Base-by-base conservation (phyloP, 78 protist species). In the Cavenderia fasciculata region DNA sequence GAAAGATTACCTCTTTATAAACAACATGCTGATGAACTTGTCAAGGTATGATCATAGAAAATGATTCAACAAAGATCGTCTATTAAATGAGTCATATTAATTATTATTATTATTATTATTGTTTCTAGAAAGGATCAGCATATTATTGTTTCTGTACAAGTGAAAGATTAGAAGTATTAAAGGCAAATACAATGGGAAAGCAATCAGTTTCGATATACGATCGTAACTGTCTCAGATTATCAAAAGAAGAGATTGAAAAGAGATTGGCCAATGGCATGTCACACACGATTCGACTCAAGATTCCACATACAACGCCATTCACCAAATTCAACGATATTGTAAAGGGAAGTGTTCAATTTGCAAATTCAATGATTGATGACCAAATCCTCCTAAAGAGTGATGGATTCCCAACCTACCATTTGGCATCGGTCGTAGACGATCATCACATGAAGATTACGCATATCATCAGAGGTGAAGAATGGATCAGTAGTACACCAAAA, bases 381-480 rank as follows among this genome's bases (percentile, higher is more conserved):
- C 94, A 93, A 65, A 62, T 96, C 10, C 74, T 96, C 21, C 23
- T 96, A 72, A 94, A 96, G 59, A 62, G 91, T 1, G 98, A 96
- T 59, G 96, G 96, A 4, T 84, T 51, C 68, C 98, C 98, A 68
- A 96, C 98, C 16, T 96, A 96, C 46, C 98, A 96, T 70, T 85
- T 96, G 44, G 98, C 98, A 52, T 86, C 86, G 23, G 98, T 96
- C 0, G 96, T 96, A 6, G 98, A 96, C 57, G 98, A 96, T 78
- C 92, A 90, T 46, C 46, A 59, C 4, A 96, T 96, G 98, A 49
- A 59, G 49, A 96, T 96, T 19, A 54, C 95, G 0, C 98, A 96
- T 56, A 87, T 96, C 61, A 74, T 96, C 25, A 87, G 98, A 29
- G 98, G 98, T 31, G 94, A 86, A 73, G 98, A 96, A 34, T 96